Conservation (phyloP, 2,329 filamentous ascomycete genomes). For the Fusarium sp. region DNA sequence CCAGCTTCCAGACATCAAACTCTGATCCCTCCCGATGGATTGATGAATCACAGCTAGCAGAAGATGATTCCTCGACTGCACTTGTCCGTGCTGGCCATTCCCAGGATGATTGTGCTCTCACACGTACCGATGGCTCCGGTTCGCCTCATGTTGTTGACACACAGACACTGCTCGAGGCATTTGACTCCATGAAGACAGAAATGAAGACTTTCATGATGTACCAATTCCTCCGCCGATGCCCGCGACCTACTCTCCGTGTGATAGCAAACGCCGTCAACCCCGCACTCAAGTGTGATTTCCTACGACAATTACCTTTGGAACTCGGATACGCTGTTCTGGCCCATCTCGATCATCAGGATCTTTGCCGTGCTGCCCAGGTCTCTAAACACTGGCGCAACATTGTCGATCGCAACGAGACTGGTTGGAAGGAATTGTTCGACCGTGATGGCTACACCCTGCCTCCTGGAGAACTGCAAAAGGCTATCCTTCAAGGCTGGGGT, state of each 20-base stretch:
- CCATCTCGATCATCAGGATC: conserved; percentile 85
- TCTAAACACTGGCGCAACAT: conserved; percentile 94
- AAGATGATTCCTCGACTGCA: conserved; percentile 49
- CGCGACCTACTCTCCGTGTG: conserved; percentile 88
- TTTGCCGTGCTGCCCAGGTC: conserved; percentile 91
- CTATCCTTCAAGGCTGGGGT: conserved; percentile 93
- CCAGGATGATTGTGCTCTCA: conserved; percentile 46
- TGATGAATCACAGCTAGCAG: conserved; percentile 59
- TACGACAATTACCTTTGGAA: conserved; percentile 85
- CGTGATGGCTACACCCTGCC: conserved; percentile 84
- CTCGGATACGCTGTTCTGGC: conserved; percentile 88
- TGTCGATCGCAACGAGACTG: conserved; percentile 91
- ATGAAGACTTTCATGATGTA: conserved; percentile 98
- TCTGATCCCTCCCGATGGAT: conserved; percentile 52
- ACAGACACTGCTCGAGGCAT: conserved; percentile 87
- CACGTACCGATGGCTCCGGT: conserved; percentile 43
- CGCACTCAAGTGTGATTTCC: conserved; percentile 92
- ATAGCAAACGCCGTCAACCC: conserved; percentile 94
- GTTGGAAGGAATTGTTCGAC: conserved; percentile 94
- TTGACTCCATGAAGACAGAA: conserved; percentile 89
- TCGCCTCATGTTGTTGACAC: conserved; percentile 75
- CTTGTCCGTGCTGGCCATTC: conserved; percentile 43
- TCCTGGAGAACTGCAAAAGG: conserved; percentile 84
- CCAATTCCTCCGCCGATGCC: conserved; percentile 88
- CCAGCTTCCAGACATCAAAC: conserved; percentile 52